Evolutionary conservation across 169 alveolate genomes (phyloP), one percentile per base, ranked within the genome.

Genomic region (Eimeria praecox): DNA sequence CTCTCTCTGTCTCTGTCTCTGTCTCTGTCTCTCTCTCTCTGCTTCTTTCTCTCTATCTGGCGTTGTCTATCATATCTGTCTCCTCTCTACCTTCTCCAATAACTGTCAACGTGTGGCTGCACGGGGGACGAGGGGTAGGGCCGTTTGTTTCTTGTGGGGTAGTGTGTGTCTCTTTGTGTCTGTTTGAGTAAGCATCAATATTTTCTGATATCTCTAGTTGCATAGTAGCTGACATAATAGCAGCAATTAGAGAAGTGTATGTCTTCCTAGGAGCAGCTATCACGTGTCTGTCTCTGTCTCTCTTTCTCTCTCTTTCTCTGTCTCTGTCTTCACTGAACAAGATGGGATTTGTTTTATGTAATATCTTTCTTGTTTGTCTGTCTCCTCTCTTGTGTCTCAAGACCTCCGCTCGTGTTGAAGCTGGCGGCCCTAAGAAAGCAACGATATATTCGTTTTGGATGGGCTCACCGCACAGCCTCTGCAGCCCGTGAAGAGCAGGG

Each of bases 371-470:
- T 10, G 42, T 44, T 20, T 80, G 38, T 62, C 66, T 80, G 89
- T 0, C 64, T 3, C 66, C 64, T 80, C 94, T 56, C 80, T 64
- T 44, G 27, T 40, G 14, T 38, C 80, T 66, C 46, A 71, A 89
- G 95, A 30, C 95, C 92, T 4, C 95, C 95, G 2, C 38, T 92
- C 10, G 66, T 77, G 9, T 40, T 92, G 18, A 56, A 86, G 59
- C 64, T 92, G 42, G 38, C 95, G 46, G 69, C 95, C 0, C 35
- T 92, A 40, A 71, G 78, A 30, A 85, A 86, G 59, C 73, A 44
- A 22, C 20, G 92, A 20, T 87, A 88, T 38, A 54, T 92, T 5
- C 91, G 95, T 5, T 92, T 92, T 35, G 95, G 83, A 20, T 92
- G 95, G 95, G 95, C 71, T 10, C 44, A 77, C 49, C 82, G 92